phyloP scores from a whole-genome alignment of 306 rosid genomes.

The Clitoria ternatea region DNA sequence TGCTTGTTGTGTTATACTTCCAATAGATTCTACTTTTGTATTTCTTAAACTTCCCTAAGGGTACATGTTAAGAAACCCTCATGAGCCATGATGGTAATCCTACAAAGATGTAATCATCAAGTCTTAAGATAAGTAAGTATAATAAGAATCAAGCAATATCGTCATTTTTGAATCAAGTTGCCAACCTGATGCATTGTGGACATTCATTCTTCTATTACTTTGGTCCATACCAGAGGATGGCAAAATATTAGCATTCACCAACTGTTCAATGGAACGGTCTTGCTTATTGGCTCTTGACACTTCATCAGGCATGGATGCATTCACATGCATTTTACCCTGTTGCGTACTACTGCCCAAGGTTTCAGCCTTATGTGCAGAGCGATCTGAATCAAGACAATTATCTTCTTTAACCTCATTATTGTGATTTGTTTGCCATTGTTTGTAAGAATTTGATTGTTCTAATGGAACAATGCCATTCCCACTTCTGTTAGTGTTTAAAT shows the following conservation, averaged over 20 bases:
- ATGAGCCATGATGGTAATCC: background rate
- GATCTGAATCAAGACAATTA: constrained; percentile 48
- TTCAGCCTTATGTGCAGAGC: constrained; percentile 42
- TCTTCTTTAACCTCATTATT: constrained; percentile 60
- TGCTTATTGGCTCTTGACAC: constrained; percentile 58
- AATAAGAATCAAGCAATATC: background rate
- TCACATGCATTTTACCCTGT: constrained; percentile 47
- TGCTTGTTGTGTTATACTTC: background rate
- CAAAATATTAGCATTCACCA: constrained; percentile 48
- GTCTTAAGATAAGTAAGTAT: background rate
- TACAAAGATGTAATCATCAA: background rate
- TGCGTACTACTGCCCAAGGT: constrained; percentile 40
- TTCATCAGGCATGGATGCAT: constrained; percentile 58
- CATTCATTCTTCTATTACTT: constrained; percentile 58
- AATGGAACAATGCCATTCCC: constrained; percentile 58
- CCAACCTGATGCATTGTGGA: constrained; percentile 62
- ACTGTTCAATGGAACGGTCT: constrained; percentile 49
- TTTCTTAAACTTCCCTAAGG: background rate
- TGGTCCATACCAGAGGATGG: constrained; percentile 58
- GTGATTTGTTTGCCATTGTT: constrained; percentile 59
- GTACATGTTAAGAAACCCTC: background rate
- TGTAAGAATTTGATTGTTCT: constrained; percentile 67
- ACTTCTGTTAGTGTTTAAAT: constrained; percentile 46
- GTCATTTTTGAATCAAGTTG: constrained; percentile 20
- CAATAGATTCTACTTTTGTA: background rate